Conservation (phyloP, 805 yeast species). For the Yarrowia keelungensis region DNA sequence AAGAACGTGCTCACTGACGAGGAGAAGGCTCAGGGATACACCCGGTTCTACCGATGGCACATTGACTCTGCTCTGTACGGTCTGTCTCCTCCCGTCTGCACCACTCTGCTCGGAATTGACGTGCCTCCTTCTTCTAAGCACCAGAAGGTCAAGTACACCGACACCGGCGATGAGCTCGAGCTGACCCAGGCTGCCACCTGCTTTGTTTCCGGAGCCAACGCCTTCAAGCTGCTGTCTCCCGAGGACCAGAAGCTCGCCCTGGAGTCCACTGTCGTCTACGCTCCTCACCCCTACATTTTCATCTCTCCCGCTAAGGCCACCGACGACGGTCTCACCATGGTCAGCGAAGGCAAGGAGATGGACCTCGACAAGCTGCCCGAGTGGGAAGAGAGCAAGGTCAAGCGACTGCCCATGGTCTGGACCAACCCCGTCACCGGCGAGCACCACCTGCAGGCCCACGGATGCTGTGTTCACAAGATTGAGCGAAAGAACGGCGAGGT, state of each 20-base stretch:
- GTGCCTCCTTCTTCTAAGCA: slow-evolving; percentile 71
- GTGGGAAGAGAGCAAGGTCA: slow-evolving; percentile 82
- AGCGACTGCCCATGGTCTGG: slow-evolving; percentile 87
- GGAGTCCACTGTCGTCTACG: slow-evolving; percentile 81
- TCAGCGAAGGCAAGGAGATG: slow-evolving; percentile 75
- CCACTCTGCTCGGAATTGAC: slow-evolving; percentile 81
- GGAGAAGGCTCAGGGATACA: slow-evolving; percentile 65
- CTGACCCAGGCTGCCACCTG: slow-evolving; percentile 88
- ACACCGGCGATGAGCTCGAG: slow-evolving; percentile 66
- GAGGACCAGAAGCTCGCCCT: slow-evolving; percentile 79
- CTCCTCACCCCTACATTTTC: slow-evolving; percentile 91
- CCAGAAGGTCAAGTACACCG: slow-evolving; percentile 69
- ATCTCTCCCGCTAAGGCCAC: slow-evolving; percentile 83
- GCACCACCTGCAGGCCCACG: slow-evolving; percentile 86
- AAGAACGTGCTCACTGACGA: slow-evolving; percentile 67
- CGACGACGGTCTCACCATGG: slow-evolving; percentile 86
- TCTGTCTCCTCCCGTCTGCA: slow-evolving; percentile 83
- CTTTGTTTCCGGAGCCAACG: slow-evolving; percentile 82
- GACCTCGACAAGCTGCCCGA: slow-evolving; percentile 72
- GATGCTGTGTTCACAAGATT: slow-evolving; percentile 79
- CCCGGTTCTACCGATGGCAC: slow-evolving; percentile 93
- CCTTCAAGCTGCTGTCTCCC: slow-evolving; percentile 68
- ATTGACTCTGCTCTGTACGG: slow-evolving; percentile 89
- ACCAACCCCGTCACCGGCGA: slow-evolving; percentile 85
- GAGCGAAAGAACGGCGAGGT: slow-evolving; percentile 63